phyloP scores from a whole-genome alignment of 441 rosid genomes.

The Daphne laureola region DNA sequence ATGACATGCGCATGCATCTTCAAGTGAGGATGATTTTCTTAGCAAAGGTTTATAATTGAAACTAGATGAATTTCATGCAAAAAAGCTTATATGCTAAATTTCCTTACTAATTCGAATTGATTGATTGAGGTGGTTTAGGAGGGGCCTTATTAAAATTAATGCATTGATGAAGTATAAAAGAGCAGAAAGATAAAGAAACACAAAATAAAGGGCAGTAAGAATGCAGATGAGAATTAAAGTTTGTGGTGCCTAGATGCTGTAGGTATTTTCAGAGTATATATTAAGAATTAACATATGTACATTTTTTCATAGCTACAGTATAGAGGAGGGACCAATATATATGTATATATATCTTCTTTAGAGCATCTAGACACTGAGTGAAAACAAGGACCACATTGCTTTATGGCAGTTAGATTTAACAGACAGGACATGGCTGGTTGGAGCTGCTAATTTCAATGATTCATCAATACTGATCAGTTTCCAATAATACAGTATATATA shows the following conservation, averaged over 20 bases:
- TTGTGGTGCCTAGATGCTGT: too few relatives aligned
- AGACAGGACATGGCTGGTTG: slow-evolving; percentile 11
- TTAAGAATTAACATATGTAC: too few relatives aligned
- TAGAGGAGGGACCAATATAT: too few relatives aligned
- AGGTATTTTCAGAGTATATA: too few relatives aligned
- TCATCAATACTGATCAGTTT: slow-evolving; percentile 16
- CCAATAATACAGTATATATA: slow-evolving; percentile 14
- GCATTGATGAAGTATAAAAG: too few relatives aligned
- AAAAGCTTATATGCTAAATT: not conserved
- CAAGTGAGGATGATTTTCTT: not conserved
- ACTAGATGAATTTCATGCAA: not conserved
- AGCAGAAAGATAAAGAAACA: slow-evolving; percentile 1
- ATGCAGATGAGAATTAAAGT: too few relatives aligned
- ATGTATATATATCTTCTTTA: too few relatives aligned
- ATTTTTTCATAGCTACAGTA: too few relatives aligned
- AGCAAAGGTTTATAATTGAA: not conserved
- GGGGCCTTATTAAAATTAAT: too few relatives aligned
- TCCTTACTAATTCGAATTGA: too few relatives aligned
- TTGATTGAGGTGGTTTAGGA: too few relatives aligned
- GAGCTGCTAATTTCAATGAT: slow-evolving; percentile 10
- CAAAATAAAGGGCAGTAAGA: not conserved
- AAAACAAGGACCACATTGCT: slow-evolving; percentile 51
- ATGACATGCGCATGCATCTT: not conserved
- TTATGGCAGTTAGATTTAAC: slow-evolving; percentile 48
- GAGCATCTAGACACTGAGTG: slow-evolving; percentile 23